phyloP scores from a whole-genome alignment of 306 rosid species.

The Abrus precatorius region DNA sequence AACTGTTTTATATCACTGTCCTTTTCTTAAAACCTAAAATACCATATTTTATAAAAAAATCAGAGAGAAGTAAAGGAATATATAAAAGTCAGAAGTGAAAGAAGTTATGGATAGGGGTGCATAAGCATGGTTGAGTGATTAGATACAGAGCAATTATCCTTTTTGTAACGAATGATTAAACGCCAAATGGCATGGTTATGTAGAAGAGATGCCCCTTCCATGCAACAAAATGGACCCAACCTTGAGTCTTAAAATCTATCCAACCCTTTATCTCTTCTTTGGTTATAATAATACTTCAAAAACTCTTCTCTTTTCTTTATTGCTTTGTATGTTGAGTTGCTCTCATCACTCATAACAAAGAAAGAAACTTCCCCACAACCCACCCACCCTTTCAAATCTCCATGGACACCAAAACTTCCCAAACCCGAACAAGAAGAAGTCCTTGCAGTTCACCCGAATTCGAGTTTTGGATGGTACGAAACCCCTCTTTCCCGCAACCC shows the following conservation, averaged over 20 bases:
- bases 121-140: background rate
- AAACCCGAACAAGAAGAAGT: conserved; percentile 14
- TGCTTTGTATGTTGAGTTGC: conserved; percentile 22
- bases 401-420: conserved; percentile 59
- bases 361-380: conserved; percentile 17
- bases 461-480: conserved; percentile 90
- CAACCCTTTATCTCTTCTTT: background rate
- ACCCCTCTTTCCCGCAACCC: conserved; percentile 76
- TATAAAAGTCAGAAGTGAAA: no score
- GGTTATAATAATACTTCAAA: background rate
- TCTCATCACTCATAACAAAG: background rate
- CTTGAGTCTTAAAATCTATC: conserved; percentile 11
- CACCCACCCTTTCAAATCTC: background rate
- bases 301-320: conserved; percentile 17
- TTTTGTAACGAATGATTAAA: background rate
- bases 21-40: no score
- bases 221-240: conserved; percentile 40
- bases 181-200: conserved; percentile 25
- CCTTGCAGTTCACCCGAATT: conserved; percentile 82
- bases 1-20: no score
- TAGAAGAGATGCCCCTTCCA: conserved; percentile 37
- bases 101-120: background rate
- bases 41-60: no score
- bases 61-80: no score
- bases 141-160: background rate